Evolutionary conservation across 176 grass and related monocot species (phyloP).

Genomic region (Musa beccarii): DNA sequence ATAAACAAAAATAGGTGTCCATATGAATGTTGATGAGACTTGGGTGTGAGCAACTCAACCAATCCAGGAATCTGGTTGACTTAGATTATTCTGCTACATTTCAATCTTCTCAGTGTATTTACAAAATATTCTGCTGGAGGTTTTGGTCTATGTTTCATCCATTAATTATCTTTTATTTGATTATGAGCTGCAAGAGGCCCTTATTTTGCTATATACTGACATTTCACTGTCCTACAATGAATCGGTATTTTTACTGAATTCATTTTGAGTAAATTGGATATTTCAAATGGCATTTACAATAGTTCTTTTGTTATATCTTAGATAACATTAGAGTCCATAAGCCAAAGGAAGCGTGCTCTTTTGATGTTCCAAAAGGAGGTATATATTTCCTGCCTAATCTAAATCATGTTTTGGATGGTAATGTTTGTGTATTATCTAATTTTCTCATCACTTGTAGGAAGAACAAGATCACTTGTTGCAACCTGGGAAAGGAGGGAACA

Average conservation of each 20-base stretch:
- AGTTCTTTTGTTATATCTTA: slow-evolving; percentile 8
- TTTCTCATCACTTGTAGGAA: slow-evolving; percentile 36
- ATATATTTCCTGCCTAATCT: slow-evolving; percentile 23
- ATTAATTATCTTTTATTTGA: too few relatives aligned
- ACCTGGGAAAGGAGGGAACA: slow-evolving; percentile 63
- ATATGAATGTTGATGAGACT: too few relatives aligned
- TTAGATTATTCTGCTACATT: too few relatives aligned
- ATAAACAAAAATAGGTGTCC: too few relatives aligned
- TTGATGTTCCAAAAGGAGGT: slow-evolving; percentile 94
- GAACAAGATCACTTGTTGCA: slow-evolving; percentile 59
- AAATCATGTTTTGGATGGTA: background rate
- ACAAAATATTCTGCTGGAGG: too few relatives aligned
- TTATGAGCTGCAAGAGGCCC: background rate
- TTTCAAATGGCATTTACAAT: background rate
- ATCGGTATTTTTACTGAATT: background rate
- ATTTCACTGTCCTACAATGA: background rate
- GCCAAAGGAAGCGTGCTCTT: slow-evolving; percentile 59
- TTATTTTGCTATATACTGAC: background rate
- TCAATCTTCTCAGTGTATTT: too few relatives aligned
- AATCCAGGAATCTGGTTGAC: too few relatives aligned
- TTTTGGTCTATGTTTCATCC: too few relatives aligned
- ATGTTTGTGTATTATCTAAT: slow-evolving; percentile 25
- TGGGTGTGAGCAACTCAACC: too few relatives aligned
- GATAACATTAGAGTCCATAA: slow-evolving; percentile 67
- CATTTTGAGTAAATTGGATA: background rate